Evolutionary conservation across 768 basidiomycete species (phyloP).

Genomic region (Serendipita sp.): DNA sequence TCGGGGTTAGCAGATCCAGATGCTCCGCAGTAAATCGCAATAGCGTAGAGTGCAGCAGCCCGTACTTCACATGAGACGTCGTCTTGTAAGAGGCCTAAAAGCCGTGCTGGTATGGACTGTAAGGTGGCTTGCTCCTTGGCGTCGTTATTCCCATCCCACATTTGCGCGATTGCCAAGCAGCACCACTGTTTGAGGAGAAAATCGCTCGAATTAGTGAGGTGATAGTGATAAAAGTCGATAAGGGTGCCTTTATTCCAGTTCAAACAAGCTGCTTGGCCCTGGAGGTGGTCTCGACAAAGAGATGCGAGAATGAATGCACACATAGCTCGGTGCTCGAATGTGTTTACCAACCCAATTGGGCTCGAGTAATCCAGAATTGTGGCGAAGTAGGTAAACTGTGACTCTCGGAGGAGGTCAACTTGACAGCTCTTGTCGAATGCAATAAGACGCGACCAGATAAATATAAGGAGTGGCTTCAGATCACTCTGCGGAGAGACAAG

Average conservation of each 20-base stretch:
- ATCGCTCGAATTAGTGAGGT: slow-evolving; percentile 76
- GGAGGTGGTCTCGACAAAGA: slow-evolving; percentile 75
- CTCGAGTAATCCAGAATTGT: slow-evolving; percentile 34
- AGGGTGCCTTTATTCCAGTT: not conserved
- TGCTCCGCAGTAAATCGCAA: slow-evolving; percentile 88
- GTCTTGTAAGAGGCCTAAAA: slow-evolving; percentile 51
- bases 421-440: slow-evolving; percentile 93
- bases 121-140: slow-evolving; percentile 74
- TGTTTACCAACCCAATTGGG: slow-evolving; percentile 36
- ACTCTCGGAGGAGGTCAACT: slow-evolving; percentile 39
- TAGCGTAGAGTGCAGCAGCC: slow-evolving; percentile 75
- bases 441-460: slow-evolving; percentile 96
- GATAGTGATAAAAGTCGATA: slow-evolving; percentile 26
- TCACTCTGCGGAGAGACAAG: slow-evolving; percentile 90
- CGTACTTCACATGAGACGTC: slow-evolving; percentile 91
- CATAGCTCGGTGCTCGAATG: slow-evolving; percentile 94
- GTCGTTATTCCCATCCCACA: slow-evolving; percentile 89
- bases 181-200: slow-evolving; percentile 92
- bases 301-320: slow-evolving; percentile 90
- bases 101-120: slow-evolving; percentile 61
- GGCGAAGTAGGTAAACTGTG: slow-evolving; percentile 60
- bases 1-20: slow-evolving; percentile 53
- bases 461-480: slow-evolving; percentile 92
- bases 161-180: slow-evolving; percentile 79
- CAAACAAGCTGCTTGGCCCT: slow-evolving; percentile 76